These are phyloP conservation scores for Penicillium sclerotiorum DNA, from an alignment of 2,329 filamentous ascomycete species.

Conservation along the genomic window DNA sequence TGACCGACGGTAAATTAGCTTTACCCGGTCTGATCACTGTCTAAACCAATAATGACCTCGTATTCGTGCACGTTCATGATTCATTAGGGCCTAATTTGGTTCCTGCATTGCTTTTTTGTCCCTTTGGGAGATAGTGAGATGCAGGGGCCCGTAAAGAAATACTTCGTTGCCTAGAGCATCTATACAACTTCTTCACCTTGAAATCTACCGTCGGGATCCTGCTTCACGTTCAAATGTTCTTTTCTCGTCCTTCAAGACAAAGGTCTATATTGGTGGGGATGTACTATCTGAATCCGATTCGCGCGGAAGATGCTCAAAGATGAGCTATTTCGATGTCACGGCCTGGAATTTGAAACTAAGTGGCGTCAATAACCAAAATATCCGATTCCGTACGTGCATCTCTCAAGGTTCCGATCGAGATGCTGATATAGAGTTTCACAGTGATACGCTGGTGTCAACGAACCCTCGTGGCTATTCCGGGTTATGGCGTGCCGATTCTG, in stretches of 20 bases:
- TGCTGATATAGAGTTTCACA: not conserved
- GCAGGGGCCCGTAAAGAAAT: not conserved
- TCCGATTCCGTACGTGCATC: not conserved
- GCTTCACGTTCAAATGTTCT: not conserved
- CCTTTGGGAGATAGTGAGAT: too few relatives aligned
- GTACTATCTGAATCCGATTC: not conserved
- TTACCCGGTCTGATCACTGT: not conserved
- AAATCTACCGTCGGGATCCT: not conserved
- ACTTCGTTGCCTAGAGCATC: not conserved
- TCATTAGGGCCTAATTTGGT: not conserved
- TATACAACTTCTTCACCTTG: not conserved
- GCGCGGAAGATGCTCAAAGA: not conserved
- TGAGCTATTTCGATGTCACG: not conserved
- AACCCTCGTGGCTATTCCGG: not conserved
- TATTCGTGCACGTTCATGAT: not conserved
- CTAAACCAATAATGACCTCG: not conserved
- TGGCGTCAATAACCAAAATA: not conserved
- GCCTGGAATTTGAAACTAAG: constrained; percentile 1
- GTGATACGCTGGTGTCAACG: not conserved
- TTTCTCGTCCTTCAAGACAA: not conserved
- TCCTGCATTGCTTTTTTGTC: not conserved
- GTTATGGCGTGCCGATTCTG: not conserved
- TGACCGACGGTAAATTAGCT: not conserved
- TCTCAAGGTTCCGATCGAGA: not conserved
- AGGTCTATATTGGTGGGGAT: not conserved